phyloP scores from a whole-genome alignment of 2,329 filamentous ascomycete species.

The Claviceps purpurea region DNA sequence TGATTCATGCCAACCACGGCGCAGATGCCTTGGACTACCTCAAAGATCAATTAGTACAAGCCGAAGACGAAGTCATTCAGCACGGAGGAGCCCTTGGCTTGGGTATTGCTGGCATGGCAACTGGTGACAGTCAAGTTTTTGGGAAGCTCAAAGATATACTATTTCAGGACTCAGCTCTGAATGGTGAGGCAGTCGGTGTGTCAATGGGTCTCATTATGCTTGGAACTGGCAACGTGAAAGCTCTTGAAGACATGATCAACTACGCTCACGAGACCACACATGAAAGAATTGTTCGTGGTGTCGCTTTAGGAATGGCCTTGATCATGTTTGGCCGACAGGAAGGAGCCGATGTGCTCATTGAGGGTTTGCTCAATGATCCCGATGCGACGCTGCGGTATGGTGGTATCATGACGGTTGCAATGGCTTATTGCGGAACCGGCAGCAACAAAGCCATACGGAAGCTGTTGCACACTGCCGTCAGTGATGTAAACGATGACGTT shows the following conservation, averaged over 20 bases:
- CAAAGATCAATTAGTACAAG: constrained; percentile 57
- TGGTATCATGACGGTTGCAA: constrained; percentile 95
- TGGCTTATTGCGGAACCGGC: constrained; percentile 92
- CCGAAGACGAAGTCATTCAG: constrained; percentile 85
- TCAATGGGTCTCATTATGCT: constrained; percentile 98
- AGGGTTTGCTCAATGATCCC: constrained; percentile 81
- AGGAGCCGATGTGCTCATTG: constrained; percentile 85
- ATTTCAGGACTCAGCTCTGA: constrained; percentile 88
- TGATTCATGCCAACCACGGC: constrained; percentile 96
- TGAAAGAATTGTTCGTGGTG: constrained; percentile 94
- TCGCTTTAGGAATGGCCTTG: constrained; percentile 90
- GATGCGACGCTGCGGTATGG: constrained; percentile 91
- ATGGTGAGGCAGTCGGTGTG: constrained; percentile 90
- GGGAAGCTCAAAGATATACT: constrained; percentile 81
- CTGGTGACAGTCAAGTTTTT: constrained; percentile 79
- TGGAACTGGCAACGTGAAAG: constrained; percentile 89
- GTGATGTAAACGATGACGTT: constrained; percentile 95
- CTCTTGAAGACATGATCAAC: constrained; percentile 90
- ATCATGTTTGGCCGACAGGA: constrained; percentile 98
- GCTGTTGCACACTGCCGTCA: constrained; percentile 88
- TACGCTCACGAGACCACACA: constrained; percentile 97
- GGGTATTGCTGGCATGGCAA: constrained; percentile 95
- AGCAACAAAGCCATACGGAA: constrained; percentile 98
- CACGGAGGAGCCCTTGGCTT: constrained; percentile 91
- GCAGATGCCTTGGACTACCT: constrained; percentile 77